Conservation (phyloP, 768 basidiomycete species). For the Tylopilus plumbeoviolaceoides region DNA sequence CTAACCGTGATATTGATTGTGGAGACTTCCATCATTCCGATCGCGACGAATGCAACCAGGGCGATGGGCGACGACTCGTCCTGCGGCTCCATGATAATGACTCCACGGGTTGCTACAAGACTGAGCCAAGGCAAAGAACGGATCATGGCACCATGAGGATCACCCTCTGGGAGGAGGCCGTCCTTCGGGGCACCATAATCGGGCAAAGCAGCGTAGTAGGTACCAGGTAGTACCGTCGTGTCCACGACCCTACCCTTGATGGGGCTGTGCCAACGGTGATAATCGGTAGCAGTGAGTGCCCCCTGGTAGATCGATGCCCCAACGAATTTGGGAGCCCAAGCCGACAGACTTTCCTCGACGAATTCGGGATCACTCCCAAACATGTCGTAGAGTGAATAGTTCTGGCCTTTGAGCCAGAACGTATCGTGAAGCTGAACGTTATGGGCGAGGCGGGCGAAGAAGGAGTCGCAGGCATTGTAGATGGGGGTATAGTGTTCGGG, state of each 20-base stretch:
- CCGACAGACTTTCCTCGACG: not conserved
- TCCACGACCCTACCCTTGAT: constrained; percentile 33
- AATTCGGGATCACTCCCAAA: constrained; percentile 28
- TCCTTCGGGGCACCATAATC: constrained; percentile 4
- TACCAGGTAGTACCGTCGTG: constrained; percentile 22
- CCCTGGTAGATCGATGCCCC: constrained; percentile 46
- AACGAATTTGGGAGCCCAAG: not conserved
- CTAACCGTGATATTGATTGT: constrained; percentile 39
- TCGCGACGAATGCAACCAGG: constrained; percentile 37
- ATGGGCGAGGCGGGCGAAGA: constrained; percentile 31
- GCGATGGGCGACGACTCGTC: constrained; percentile 30
- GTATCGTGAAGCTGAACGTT: constrained; percentile 39
- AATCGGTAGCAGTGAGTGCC: constrained; percentile 37
- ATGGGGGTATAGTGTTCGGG: constrained; percentile 25
- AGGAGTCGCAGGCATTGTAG: constrained; percentile 52
- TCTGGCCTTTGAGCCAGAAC: no score
- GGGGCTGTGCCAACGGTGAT: no score
- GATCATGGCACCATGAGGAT: constrained; percentile 18
- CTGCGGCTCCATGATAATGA: constrained; percentile 52
- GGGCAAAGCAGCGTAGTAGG: constrained; percentile 15
- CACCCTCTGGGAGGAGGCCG: not conserved
- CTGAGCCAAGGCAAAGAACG: constrained; percentile 41
- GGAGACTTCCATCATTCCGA: constrained; percentile 65
- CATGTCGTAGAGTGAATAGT: constrained; percentile 56
- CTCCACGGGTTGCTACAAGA: constrained; percentile 42